These are phyloP conservation scores for Eucalyptus pumila DNA, from an alignment of 345 rosid species.

Conservation along the genomic window DNA sequence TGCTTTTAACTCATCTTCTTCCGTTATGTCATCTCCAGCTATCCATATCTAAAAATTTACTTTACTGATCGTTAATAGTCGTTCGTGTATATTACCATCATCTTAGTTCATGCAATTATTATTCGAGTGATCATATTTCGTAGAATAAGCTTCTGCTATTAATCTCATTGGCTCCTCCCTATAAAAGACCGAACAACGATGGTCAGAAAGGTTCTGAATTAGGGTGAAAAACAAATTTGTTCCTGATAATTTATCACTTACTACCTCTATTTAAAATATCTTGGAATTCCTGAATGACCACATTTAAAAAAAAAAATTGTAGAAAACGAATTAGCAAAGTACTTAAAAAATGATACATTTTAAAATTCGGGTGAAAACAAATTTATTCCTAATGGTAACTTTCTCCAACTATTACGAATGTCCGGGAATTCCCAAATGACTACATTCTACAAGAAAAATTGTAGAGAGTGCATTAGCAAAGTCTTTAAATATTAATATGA, in stretches of 20 bases:
- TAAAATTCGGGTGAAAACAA: not conserved
- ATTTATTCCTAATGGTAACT: not conserved
- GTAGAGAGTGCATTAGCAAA: not conserved
- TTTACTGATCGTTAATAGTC: not conserved
- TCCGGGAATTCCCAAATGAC: not conserved
- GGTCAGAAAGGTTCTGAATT: not conserved
- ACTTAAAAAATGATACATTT: no score
- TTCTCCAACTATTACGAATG: not conserved
- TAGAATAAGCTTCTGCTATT: no score
- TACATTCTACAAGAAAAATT: not conserved
- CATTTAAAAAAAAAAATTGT: no score
- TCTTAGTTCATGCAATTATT: not conserved
- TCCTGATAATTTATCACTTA: no score
- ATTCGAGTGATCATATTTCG: not conserved
- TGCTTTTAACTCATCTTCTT: constrained; percentile 43
- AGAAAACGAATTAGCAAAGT: no score
- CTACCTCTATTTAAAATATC: no score
- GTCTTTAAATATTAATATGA: no score
- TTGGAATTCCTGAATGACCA: no score
- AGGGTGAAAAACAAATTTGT: not conserved
- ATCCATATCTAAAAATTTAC: constrained; percentile 31
- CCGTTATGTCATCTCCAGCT: constrained; percentile 31
- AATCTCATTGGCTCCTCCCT: not conserved
- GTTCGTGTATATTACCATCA: not conserved
- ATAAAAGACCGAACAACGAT: no score